Evolutionary conservation across 1,284 basidiomycete species (phyloP).

Genomic region (Heterobasidion occidentale): DNA sequence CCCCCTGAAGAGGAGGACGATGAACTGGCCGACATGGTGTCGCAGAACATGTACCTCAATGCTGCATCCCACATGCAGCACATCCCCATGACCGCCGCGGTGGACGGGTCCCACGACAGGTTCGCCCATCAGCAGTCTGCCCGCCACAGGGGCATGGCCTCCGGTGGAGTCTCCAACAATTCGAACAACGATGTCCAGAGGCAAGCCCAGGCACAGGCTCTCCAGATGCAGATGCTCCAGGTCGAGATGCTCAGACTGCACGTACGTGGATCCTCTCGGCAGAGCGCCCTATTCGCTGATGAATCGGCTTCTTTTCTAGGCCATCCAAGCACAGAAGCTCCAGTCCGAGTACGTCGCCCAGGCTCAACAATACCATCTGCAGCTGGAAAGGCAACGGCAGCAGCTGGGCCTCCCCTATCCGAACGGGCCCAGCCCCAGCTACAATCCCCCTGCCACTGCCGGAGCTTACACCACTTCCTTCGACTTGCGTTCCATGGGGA

Average conservation of each 20-base stretch:
- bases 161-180: conserved; percentile 44
- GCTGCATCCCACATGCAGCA: conserved; percentile 28
- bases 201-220: conserved; percentile 43
- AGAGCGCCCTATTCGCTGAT: conserved; percentile 7
- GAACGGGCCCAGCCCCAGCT: not conserved
- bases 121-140: conserved; percentile 52
- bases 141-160: conserved; percentile 25
- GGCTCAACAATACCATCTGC: conserved; percentile 24
- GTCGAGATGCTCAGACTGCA: conserved; percentile 73
- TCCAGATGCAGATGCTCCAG: conserved; percentile 78
- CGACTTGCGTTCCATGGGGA: conserved; percentile 44
- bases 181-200: conserved; percentile 15
- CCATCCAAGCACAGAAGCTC: conserved; percentile 52
- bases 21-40: conserved; percentile 46
- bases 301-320: conserved; percentile 18
- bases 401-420: too few relatives aligned
- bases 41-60: conserved; percentile 32
- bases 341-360: conserved; percentile 47
- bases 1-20: conserved; percentile 51
- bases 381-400: not conserved
- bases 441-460: conserved; percentile 55
- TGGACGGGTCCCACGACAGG: conserved; percentile 56
- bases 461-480: conserved; percentile 58
- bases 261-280: conserved; percentile 32
- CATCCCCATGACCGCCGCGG: conserved; percentile 57